Conservation (phyloP, 31 red algal species). For the Odonthalia washingtoniensis region DNA sequence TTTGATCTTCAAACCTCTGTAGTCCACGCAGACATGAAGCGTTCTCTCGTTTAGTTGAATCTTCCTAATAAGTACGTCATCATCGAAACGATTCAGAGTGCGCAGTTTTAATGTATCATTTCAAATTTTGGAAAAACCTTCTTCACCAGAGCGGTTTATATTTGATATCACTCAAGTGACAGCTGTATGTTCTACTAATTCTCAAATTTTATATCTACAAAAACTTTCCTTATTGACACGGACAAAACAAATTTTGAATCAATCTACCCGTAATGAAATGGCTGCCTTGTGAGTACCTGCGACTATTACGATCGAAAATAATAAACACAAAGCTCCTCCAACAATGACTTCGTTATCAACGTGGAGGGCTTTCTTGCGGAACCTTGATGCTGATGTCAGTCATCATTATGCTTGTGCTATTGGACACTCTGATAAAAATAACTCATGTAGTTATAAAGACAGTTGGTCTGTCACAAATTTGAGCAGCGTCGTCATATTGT, state of each 20-base stretch:
- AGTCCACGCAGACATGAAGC: too few species aligned
- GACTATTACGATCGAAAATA: too few species aligned
- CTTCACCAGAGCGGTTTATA: neutral
- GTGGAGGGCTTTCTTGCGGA: conserved; percentile 43
- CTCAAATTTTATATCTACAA: neutral
- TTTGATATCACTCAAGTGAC: neutral
- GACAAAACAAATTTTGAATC: neutral
- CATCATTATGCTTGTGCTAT: conserved; percentile 19
- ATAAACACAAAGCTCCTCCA: neutral
- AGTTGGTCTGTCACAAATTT: conserved; percentile 40
- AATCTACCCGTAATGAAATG: too few species aligned
- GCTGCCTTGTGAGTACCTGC: too few species aligned
- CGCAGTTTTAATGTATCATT: neutral
- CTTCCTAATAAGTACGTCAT: too few species aligned
- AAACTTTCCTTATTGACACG: neutral
- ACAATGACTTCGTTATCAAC: neutral
- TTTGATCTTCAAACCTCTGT: too few species aligned
- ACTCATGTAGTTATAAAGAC: neutral
- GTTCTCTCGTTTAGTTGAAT: too few species aligned
- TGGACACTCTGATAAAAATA: neutral
- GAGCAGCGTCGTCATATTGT: conserved; percentile 14
- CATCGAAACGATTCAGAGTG: too few species aligned
- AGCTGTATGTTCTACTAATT: neutral
- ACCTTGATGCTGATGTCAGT: conserved; percentile 38
- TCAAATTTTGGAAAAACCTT: neutral